Base-by-base conservation (phyloP, 371 early-diverging fungal species). In the Circinella umbellata region DNA sequence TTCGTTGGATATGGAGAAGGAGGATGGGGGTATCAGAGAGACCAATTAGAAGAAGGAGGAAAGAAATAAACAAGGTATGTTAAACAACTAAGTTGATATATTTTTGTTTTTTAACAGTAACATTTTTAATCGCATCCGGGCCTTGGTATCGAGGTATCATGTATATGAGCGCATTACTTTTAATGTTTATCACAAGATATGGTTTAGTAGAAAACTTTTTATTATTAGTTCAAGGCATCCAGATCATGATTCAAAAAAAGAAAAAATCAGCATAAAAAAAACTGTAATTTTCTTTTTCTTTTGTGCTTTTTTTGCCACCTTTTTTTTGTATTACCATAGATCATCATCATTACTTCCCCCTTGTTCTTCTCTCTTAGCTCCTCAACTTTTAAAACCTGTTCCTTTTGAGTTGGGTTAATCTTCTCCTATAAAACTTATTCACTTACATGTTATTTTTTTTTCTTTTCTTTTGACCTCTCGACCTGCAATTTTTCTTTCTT, bases 91-190 rank as follows among this genome's bases (percentile, higher is more conserved):
- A 42, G 2, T 42, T 42, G 6, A 42, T 42, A 42, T 42, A 42
- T 42, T 42, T 42, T 9, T n/a, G n/a, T n/a, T 18, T 53, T 6
- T 6, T 53, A 13, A 27, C 27, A 80, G 80, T 80, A 63, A 67
- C 61, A 18, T 76, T 80, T 42, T 64, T 80, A 4, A 80, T 77
- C 53, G 67, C 68, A 49, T 62, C 73, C n/a, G 82, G 80, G 17
- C 69, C 72, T 53, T 77, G 73, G 72, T 81, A 81, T 70, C 70
- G 79, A n/a, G 64, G 69, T 38, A 61, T 74, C 46, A 76, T 79
- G 73, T 79, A 74, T 39, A 68, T 63, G 47, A 57, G 72, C 9
- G 82, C 79, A 17, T 69, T 79, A 20, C 15, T 81, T 13, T 64
- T 73, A 38, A 79, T 76, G 74, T 75, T 76, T 49, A 51, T 67